phyloP scores from a whole-genome alignment of 306 rosid genomes.

The Ceratonia siliqua region DNA sequence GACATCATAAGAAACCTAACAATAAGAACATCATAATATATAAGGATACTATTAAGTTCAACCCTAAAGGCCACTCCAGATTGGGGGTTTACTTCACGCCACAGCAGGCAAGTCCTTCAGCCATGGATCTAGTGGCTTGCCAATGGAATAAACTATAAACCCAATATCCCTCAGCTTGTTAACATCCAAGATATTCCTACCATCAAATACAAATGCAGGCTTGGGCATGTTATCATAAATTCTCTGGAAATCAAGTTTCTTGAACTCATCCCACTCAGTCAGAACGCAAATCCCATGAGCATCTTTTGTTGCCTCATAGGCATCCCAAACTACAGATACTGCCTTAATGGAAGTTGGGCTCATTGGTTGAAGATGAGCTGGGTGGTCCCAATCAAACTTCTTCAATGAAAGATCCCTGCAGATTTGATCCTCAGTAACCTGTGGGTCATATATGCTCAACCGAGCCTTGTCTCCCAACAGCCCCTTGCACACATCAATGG shows the following conservation, averaged over 20 bases:
- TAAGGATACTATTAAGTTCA: slow-evolving; percentile 28
- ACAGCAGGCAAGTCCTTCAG: slow-evolving; percentile 93
- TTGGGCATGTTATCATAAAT: slow-evolving; percentile 74
- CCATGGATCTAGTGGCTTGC: slow-evolving; percentile 84
- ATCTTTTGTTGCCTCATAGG: slow-evolving; percentile 69
- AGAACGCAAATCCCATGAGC: slow-evolving; percentile 74
- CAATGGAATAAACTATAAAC: slow-evolving; percentile 78
- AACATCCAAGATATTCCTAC: slow-evolving; percentile 63
- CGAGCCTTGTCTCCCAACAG: slow-evolving; percentile 73
- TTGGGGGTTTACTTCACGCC: slow-evolving; percentile 47
- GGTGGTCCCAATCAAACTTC: slow-evolving; percentile 92
- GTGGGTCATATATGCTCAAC: slow-evolving; percentile 85
- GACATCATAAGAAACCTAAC: slow-evolving; percentile 37
- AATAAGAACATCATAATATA: slow-evolving; percentile 13
- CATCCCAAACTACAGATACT: slow-evolving; percentile 70
- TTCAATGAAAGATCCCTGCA: slow-evolving; percentile 75
- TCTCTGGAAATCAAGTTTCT: slow-evolving; percentile 64
- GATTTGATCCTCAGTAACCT: slow-evolving; percentile 74
- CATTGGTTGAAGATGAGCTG: slow-evolving; percentile 70
- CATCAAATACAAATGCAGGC: slow-evolving; percentile 88
- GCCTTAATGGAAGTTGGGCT: slow-evolving; percentile 67
- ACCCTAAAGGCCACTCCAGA: slow-evolving; percentile 21
- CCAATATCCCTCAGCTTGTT: slow-evolving; percentile 78
- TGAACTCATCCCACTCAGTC: slow-evolving; percentile 90
- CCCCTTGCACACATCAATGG: slow-evolving; percentile 87